Evolutionary conservation across 1,284 basidiomycete genomes (phyloP).

Genomic region (Coniferiporia sulphurascens): DNA sequence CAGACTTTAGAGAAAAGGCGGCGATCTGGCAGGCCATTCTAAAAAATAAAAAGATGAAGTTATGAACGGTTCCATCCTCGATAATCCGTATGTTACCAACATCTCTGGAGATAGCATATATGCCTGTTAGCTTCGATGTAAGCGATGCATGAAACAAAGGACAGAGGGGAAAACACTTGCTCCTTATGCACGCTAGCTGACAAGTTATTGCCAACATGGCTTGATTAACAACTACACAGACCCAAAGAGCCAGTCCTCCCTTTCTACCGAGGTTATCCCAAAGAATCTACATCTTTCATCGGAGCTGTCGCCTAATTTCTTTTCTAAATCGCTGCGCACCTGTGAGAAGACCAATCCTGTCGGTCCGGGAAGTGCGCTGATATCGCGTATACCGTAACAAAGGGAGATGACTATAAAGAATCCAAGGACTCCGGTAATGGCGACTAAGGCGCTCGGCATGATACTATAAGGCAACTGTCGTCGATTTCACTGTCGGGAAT

Average conservation of each 20-base stretch:
- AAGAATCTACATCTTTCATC: conserved; percentile 14
- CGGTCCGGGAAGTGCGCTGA: conserved; percentile 20
- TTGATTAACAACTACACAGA: conserved; percentile 20
- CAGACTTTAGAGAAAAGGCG: conserved; percentile 19
- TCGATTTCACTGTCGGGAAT: not conserved
- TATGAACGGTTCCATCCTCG: not conserved
- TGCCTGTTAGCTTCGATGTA: conserved; percentile 8
- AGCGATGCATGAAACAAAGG: not conserved
- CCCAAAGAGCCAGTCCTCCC: conserved; percentile 21
- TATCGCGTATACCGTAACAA: conserved; percentile 22
- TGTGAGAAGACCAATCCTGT: conserved; percentile 21
- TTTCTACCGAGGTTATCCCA: conserved; percentile 22
- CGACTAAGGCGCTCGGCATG: not conserved
- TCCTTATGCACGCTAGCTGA: conserved; percentile 22
- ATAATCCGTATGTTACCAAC: conserved; percentile 6
- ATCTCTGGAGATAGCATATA: conserved; percentile 22
- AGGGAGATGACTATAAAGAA: conserved; percentile 17
- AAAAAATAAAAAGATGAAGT: not conserved
- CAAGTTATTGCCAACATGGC: conserved; percentile 17
- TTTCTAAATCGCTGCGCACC: not conserved
- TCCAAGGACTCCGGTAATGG: conserved; percentile 2
- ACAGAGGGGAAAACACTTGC: conserved; percentile 6
- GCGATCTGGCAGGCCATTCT: conserved; percentile 22
- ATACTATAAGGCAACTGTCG: conserved; percentile 16
- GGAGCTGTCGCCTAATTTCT: not conserved